Evolutionary conservation across 2,329 filamentous ascomycete genomes (phyloP).

Genomic region (Beauveria scarabaeidicola): DNA sequence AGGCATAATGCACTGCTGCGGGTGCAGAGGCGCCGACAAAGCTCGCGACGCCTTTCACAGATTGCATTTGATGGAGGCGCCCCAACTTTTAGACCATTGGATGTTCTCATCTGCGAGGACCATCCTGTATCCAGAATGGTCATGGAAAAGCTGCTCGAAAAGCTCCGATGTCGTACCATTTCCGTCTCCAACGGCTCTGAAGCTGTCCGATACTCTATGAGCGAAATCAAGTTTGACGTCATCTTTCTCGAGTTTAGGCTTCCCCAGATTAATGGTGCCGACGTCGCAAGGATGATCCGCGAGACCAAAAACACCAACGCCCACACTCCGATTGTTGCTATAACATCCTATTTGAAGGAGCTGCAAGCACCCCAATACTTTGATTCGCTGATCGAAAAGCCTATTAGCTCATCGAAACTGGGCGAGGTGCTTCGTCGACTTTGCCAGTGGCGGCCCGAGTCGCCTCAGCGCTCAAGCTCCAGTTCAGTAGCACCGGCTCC

Average conservation of each 20-base stretch:
- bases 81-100: slow-evolving; percentile 80
- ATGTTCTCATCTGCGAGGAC: slow-evolving; percentile 94
- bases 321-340: slow-evolving; percentile 89
- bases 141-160: slow-evolving; percentile 97
- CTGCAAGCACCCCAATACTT: slow-evolving; percentile 93
- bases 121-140: slow-evolving; percentile 94
- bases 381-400: slow-evolving; percentile 91
- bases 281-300: slow-evolving; percentile 94
- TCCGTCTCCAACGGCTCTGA: slow-evolving; percentile 85
- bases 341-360: slow-evolving; percentile 97
- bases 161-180: slow-evolving; percentile 88
- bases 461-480: slow-evolving; percentile 34
- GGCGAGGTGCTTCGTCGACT: slow-evolving; percentile 79
- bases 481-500: slow-evolving; percentile 44
- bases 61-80: slow-evolving; percentile 70
- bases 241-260: slow-evolving; percentile 97
- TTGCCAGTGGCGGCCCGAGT: slow-evolving; percentile 86
- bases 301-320: slow-evolving; percentile 94
- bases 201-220: slow-evolving; percentile 86
- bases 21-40: slow-evolving; percentile 89
- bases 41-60: slow-evolving; percentile 86
- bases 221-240: slow-evolving; percentile 96
- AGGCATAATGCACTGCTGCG: slow-evolving; percentile 84
- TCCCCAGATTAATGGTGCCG: slow-evolving; percentile 87
- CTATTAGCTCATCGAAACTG: slow-evolving; percentile 84